Percentiles rank a stretch among this genome's conserved stretches.
These are phyloP conservation scores for Encephalitozoon romaleae DNA, from an alignment of 371 early-diverging fungal genomes.

Conservation along the genomic window DNA sequence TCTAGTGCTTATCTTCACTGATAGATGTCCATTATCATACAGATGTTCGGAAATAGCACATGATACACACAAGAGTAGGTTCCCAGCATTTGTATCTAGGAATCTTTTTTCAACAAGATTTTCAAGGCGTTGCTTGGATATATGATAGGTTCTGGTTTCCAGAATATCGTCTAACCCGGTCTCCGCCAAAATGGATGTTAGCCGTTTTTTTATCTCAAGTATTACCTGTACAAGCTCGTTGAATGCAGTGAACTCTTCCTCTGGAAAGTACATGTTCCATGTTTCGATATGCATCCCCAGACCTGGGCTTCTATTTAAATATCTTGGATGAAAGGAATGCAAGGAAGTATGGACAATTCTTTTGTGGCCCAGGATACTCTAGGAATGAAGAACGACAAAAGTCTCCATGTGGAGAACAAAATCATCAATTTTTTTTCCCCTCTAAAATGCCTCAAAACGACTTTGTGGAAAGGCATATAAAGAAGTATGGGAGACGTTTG, in stretches of 20 bases:
- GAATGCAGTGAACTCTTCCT: constrained; percentile 36
- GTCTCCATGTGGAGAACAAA: not conserved
- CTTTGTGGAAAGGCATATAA: constrained; percentile 95
- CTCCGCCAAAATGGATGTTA: not conserved
- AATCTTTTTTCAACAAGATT: not conserved
- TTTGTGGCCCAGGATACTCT: too few species aligned
- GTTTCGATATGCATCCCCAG: constrained; percentile 25
- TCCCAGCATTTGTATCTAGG: constrained; percentile 1
- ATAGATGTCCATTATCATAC: not conserved
- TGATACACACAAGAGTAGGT: constrained; percentile 17
- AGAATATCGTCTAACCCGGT: not conserved
- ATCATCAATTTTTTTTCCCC: constrained; percentile 1
- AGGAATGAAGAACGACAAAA: not conserved
- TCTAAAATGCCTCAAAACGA: constrained; percentile 85
- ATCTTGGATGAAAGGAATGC: not conserved
- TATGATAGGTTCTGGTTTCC: not conserved
- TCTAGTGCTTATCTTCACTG: not conserved
- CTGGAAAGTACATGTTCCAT: constrained; percentile 45
- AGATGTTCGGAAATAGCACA: constrained; percentile 37
- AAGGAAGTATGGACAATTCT: too few species aligned
- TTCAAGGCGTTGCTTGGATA: not conserved
- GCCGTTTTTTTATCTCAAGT: not conserved
- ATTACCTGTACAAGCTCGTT: constrained; percentile 21
- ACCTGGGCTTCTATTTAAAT: not conserved
- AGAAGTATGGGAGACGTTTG: constrained; percentile 86